A percentile compares a stretch with the other conserved stretches of the same genome.
Evolutionary conservation across 2,329 filamentous ascomycete species (phyloP).

Genomic region (Fusarium ramigenum): DNA sequence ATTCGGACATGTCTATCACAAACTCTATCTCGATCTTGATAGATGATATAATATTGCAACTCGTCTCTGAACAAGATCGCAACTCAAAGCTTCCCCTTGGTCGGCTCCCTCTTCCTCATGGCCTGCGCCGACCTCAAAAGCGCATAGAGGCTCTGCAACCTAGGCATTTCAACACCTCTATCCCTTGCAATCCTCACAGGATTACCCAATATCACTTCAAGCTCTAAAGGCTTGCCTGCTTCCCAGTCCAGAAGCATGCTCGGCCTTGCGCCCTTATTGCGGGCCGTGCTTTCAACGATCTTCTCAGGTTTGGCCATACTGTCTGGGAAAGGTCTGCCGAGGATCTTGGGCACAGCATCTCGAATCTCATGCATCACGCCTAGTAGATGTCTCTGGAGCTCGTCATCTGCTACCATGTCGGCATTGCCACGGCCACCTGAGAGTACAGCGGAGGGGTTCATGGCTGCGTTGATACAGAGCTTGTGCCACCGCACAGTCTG

Average conservation of each 20-base stretch:
- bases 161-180: slow-evolving; percentile 71
- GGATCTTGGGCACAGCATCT: slow-evolving; percentile 67
- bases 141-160: slow-evolving; percentile 74
- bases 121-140: slow-evolving; percentile 69
- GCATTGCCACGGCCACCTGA: slow-evolving; percentile 71
- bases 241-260: slow-evolving; percentile 79
- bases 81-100: slow-evolving; percentile 37
- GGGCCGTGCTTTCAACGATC: slow-evolving; percentile 70
- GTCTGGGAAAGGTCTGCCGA: slow-evolving; percentile 68
- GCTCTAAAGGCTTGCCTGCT: slow-evolving; percentile 70
- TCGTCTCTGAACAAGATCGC: not conserved
- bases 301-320: slow-evolving; percentile 68
- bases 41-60: not conserved
- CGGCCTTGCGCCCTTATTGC: slow-evolving; percentile 70
- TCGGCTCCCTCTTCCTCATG: slow-evolving; percentile 58
- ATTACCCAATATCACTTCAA: slow-evolving; percentile 78
- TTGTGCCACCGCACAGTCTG: slow-evolving; percentile 81
- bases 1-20: not conserved
- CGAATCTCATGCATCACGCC: slow-evolving; percentile 78
- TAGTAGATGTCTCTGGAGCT: slow-evolving; percentile 68
- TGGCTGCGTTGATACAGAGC: slow-evolving; percentile 78
- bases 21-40: not conserved
- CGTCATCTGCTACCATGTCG: slow-evolving; percentile 70
- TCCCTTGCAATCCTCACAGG: slow-evolving; percentile 71
- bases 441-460: slow-evolving; percentile 77